phyloP scores from a whole-genome alignment of 108 stramenopile species.

The Stephanodiscus minutulus region DNA sequence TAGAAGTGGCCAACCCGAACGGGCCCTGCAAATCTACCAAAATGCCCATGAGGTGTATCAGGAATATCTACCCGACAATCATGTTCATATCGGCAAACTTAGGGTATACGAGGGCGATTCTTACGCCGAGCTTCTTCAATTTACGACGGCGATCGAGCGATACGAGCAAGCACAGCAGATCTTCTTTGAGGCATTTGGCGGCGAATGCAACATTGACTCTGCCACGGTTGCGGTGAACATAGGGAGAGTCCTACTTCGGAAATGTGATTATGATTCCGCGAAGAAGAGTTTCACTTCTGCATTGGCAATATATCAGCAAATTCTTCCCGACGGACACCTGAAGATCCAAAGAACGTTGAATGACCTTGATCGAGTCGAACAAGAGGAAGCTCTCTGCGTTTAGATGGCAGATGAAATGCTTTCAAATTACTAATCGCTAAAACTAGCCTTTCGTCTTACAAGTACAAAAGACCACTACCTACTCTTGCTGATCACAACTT shows the following conservation, averaged over 20 bases:
- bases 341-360: conserved; percentile 22
- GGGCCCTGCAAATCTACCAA: conserved; percentile 63
- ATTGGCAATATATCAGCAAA: conserved; percentile 56
- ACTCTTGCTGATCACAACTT: no score
- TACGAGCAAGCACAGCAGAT: conserved; percentile 63
- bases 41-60: conserved; percentile 57
- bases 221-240: conserved; percentile 53
- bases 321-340: conserved; percentile 60
- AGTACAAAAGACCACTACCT: no score
- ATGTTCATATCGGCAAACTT: conserved; percentile 30
- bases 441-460: no score
- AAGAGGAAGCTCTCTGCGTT: conserved; percentile 45
- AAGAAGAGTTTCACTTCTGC: conserved; percentile 53
- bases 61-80: conserved; percentile 36
- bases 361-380: conserved; percentile 33
- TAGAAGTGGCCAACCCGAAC: conserved; percentile 46
- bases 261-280: conserved; percentile 70
- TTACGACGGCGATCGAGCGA: conserved; percentile 37
- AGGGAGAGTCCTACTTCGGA: conserved; percentile 59
- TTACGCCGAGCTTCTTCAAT: conserved; percentile 49
- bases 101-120: conserved; percentile 37
- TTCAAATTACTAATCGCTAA: no score
- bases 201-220: conserved; percentile 43
- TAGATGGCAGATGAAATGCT: conserved; percentile 1
- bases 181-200: conserved; percentile 53